Conservation (phyloP, 441 rosid genomes). For the Bocquillonia castaneifolia region DNA sequence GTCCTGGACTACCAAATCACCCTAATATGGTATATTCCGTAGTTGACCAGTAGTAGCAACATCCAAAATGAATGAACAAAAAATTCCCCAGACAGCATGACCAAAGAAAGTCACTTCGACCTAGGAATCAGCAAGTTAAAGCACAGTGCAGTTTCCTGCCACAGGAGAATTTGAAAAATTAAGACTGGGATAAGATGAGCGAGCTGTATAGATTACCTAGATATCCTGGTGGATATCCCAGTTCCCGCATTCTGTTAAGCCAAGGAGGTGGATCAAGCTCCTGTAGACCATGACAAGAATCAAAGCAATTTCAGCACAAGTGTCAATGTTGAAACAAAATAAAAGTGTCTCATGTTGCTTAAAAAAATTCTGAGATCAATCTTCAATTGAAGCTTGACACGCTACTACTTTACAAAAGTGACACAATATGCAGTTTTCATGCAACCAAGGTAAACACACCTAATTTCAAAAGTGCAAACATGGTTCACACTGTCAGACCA, state of each 20-base stretch:
- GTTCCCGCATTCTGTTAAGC: conserved; percentile 91
- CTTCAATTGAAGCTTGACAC: not conserved
- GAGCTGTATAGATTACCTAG: conserved; percentile 42
- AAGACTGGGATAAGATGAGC: not conserved
- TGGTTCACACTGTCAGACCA: not conserved
- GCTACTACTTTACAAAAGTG: not conserved
- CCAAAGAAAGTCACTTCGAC: not conserved
- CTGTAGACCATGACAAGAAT: conserved; percentile 31
- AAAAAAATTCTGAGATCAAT: not conserved
- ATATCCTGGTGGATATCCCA: conserved; percentile 98
- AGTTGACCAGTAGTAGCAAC: not conserved
- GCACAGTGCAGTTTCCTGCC: not conserved
- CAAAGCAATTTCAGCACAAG: not conserved
- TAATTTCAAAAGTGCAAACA: not conserved
- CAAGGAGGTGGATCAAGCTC: conserved; percentile 99
- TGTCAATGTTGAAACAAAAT: not conserved
- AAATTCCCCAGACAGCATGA: not conserved
- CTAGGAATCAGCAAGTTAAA: not conserved
- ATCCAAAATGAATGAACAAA: not conserved
- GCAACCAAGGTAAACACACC: not conserved
- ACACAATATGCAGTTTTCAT: not conserved
- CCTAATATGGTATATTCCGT: not conserved
- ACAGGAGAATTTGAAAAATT: not conserved
- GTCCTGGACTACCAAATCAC: not conserved
- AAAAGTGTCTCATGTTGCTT: not conserved